Percentiles rank a stretch among this genome's conserved stretches.
Conservation (phyloP, 2,329 filamentous ascomycete genomes). For the Aspergillus costaricaensis region DNA sequence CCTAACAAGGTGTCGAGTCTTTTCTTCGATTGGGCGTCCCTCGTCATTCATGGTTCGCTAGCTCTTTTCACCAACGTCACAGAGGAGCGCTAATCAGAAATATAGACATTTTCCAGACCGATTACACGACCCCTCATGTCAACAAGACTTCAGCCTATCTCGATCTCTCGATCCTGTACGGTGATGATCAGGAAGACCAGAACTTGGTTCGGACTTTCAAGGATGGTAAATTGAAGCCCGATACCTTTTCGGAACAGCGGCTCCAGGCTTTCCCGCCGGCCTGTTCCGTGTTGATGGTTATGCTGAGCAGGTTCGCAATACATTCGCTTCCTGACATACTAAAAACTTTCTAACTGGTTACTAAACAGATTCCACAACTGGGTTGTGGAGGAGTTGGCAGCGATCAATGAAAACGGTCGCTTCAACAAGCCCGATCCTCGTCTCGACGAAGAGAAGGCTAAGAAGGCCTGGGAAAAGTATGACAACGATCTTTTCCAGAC, state of each 20-base stretch:
- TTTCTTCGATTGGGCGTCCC: constrained; percentile 71
- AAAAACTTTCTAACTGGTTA: neutral
- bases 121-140: constrained; percentile 59
- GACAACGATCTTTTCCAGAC: constrained; percentile 81
- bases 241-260: constrained; percentile 70
- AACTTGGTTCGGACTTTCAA: constrained; percentile 62
- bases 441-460: constrained; percentile 53
- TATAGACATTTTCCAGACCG: constrained; percentile 69
- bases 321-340: neutral
- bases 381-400: constrained; percentile 73
- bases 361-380: constrained; percentile 73
- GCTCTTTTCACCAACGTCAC: too few species aligned
- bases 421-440: constrained; percentile 66
- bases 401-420: constrained; percentile 81
- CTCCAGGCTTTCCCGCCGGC: constrained; percentile 71
- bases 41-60: constrained; percentile 66
- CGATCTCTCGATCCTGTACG: constrained; percentile 71
- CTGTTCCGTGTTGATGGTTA: constrained; percentile 70
- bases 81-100: neutral
- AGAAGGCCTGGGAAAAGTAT: constrained; percentile 63
- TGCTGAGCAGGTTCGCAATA: constrained; percentile 57
- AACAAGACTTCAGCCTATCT: constrained; percentile 72
- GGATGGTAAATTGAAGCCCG: constrained; percentile 71
- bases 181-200: constrained; percentile 57
- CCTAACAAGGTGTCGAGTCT: constrained; percentile 73